Evolutionary conservation across 345 rosid genomes (phyloP), one percentile per base, ranked within the genome.

Genomic region (Camelina neglecta): DNA sequence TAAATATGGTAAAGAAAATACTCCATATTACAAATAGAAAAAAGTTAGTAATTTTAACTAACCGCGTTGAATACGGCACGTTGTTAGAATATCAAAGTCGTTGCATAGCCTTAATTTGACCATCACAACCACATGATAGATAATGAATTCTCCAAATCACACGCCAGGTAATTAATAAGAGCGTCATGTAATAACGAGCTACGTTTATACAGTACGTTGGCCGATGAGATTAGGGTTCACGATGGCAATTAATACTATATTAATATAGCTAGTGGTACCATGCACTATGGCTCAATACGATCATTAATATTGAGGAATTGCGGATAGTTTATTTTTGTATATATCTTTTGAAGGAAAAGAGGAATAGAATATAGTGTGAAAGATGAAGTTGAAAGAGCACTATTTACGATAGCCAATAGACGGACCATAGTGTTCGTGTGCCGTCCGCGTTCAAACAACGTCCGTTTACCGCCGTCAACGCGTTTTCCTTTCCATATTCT

Each of bases 401-500:
- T 57, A 41, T 31, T 41, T 61, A 60, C 68, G 38, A 41, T 20
- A 26, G 74, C 31, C 74, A 60, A 13, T 24, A 35, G 38, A 35
- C 38, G 8, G 8, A 35, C 38, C 38, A 35, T 35, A 15, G 44
- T 42, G 67, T 36, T 58, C 76, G 81, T 65, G 81, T 77, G 18
- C 44, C 48, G 35, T 64, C 54, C 67, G 80, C 60, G 80, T 70
- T 48, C 26, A 35, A 71, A 64, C 31, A 29, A 71, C 61, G 67
- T 23, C 44, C 75, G 66, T 63, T 55, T 70, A 76, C 71, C 42
- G 60, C 80, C 67, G 66, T 76, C 71, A 70, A 63, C 71, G 72
- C 71, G 80, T 70, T 76, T 61, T 63, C 50, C 7, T 70, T 70
- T 35, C 16, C 5, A 23, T 57, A 51, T 72, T 38, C 33, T 16